Evolutionary conservation across 805 yeast genomes (phyloP).

Genomic region (Citeromyces matritensis): DNA sequence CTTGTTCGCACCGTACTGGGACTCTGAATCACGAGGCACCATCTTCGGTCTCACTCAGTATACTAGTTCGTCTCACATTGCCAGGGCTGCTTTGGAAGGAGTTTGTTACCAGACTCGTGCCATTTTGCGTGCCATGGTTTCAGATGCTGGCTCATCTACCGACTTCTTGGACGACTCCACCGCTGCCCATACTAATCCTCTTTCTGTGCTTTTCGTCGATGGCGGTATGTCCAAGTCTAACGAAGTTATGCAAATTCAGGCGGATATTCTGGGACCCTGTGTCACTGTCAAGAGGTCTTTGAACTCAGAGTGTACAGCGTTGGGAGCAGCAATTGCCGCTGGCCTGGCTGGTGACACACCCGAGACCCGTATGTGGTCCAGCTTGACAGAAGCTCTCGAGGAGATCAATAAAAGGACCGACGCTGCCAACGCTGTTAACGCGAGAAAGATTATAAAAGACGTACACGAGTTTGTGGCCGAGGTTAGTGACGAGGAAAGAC

Average conservation of each 20-base stretch:
- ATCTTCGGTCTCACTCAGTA: slow-evolving; percentile 87
- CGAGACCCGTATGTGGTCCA: slow-evolving; percentile 55
- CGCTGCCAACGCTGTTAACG: neutral
- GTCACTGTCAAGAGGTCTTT: slow-evolving; percentile 69
- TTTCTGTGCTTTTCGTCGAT: slow-evolving; percentile 60
- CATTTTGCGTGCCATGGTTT: slow-evolving; percentile 77
- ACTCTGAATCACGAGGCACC: slow-evolving; percentile 81
- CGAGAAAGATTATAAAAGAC: neutral
- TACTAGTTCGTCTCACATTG: slow-evolving; percentile 84
- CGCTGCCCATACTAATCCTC: slow-evolving; percentile 20
- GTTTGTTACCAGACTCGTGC: slow-evolving; percentile 90
- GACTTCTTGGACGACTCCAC: slow-evolving; percentile 40
- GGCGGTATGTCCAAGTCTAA: slow-evolving; percentile 92
- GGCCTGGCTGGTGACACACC: slow-evolving; percentile 38
- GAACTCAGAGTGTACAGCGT: slow-evolving; percentile 82
- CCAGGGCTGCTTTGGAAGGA: slow-evolving; percentile 91
- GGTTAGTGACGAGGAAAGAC: slow-evolving; percentile 42
- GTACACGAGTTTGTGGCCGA: slow-evolving; percentile 10
- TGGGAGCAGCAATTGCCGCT: slow-evolving; percentile 95
- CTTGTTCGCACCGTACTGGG: slow-evolving; percentile 93
- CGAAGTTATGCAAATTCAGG: slow-evolving; percentile 87
- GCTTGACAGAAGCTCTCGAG: slow-evolving; percentile 27
- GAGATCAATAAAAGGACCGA: slow-evolving; percentile 13
- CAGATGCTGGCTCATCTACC: slow-evolving; percentile 55
- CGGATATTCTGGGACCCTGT: slow-evolving; percentile 82